Evolutionary conservation across 352 stramenopile genomes (phyloP), one percentile per base, ranked within the genome.

Genomic region (Bremia lactucae): DNA sequence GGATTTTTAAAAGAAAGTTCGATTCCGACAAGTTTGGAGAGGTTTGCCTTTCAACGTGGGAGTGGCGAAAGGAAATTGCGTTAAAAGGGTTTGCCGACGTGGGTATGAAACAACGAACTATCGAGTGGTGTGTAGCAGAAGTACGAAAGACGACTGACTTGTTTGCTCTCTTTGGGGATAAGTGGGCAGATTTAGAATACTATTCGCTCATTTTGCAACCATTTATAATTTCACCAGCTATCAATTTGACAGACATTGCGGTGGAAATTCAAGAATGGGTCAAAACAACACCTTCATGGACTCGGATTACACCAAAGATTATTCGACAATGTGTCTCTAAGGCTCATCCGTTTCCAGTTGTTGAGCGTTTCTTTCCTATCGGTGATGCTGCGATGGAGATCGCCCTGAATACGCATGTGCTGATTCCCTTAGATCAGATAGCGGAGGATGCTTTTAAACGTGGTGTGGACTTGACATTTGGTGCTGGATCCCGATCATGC

Each of bases 121-220:
- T 62, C 2, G 41, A 58, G 15, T 65, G 56, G 56, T 65, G 51
- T 38, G 26, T 62, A 29, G 34, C 53, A 0, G 51, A 65, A 25
- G 49, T 65, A 23, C 37, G 42, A 26, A 33, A 29, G 0, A 65
- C 51, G 5, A 45, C 51, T 31, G 15, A 34, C 14, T 14, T 65
- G 31, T 65, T 55, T 24, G 28, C 61, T 7, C 18, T 65, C 4
- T 65, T 65, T 43, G 28, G 36, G 10, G 46, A 58, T 1, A 54
- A 62, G 16, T 65, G 56, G 56, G 29, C 25, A 9, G 46, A 61
- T 26, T 42, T 51, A 2, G 56, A 65, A 31, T 65, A 49, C 20
- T 65, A 59, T 11, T 65, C 56, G 26, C 56, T 65, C 37, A 59
- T 65, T 45, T 31, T 65, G 31, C 56, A 65, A 19, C 56, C 56